A percentile compares a stretch with the other conserved stretches of the same genome.
Conservation (phyloP, 495 filamentous ascomycete genomes). For the Parmelia sp. region DNA sequence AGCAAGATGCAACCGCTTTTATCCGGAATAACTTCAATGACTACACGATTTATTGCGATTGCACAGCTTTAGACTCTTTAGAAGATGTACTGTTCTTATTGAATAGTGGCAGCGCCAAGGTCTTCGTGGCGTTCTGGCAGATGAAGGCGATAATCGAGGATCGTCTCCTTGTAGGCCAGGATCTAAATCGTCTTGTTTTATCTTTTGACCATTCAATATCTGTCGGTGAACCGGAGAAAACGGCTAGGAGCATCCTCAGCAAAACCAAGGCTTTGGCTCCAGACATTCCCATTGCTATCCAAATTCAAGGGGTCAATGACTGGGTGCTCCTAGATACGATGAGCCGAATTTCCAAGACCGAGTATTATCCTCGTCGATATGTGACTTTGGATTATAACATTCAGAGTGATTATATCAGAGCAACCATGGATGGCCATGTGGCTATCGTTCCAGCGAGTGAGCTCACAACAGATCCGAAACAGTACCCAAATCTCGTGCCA, state of each 20-base stretch:
- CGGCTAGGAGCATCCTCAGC: constrained; percentile 40
- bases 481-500: constrained; percentile 50
- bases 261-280: constrained; percentile 49
- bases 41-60: constrained; percentile 70
- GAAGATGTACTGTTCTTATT: constrained; percentile 74
- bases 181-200: constrained; percentile 23
- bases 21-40: constrained; percentile 59
- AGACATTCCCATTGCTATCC: constrained; percentile 44
- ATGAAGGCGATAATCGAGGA: constrained; percentile 44
- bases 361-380: constrained; percentile 38
- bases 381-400: constrained; percentile 32
- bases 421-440: constrained; percentile 54
- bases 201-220: constrained; percentile 32
- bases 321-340: constrained; percentile 29
- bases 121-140: constrained; percentile 71
- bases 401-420: constrained; percentile 36
- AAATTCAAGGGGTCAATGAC: constrained; percentile 39
- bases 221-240: constrained; percentile 28
- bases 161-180: constrained; percentile 25
- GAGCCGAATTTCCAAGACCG: constrained; percentile 28
- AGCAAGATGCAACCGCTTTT: constrained; percentile 58
- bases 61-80: constrained; percentile 55
- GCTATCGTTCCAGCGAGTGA: constrained; percentile 67
- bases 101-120: constrained; percentile 78
- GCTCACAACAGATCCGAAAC: constrained; percentile 59